Base-by-base conservation (phyloP, 805 yeast genomes). In the Suhomyces prunicola region DNA sequence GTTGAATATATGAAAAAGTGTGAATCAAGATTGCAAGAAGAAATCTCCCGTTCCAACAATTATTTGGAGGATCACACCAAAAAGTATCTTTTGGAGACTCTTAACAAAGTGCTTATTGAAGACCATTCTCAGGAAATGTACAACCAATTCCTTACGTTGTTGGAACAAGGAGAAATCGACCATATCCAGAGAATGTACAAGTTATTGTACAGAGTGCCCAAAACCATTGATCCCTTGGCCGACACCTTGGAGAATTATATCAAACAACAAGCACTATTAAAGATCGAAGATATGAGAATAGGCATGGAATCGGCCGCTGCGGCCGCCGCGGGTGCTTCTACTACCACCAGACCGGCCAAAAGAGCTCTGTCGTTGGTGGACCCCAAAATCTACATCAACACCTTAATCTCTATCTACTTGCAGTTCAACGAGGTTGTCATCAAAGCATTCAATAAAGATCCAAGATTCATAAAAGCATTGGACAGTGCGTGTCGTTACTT, bases 1-100 rank as follows among this genome's bases (percentile, higher is more conserved):
- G 93, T 92, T 23, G 96, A 90, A 63, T 94, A 94, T 72, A 85
- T 94, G 82, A 83, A 81, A 55, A 89, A 87, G 67, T 96, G 97
- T 40, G 91, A 88, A 60, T 79, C 81, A 50, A 80, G 97, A 56
- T 81, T 96, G 48, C 81, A 81, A 39, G 97, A 91, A 66, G 99
- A 94, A 71, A 83, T 87, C 56, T 80, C 85, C 46, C 80, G 94
- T 42, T 85, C 93, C 56, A 85, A 84, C 52, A 80, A 86, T 66
- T 87, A 88, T 63, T 80, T 94, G 69, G 96, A 93, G 69, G 91
- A 87, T 45, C 91, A 89, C 66, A 88, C 97, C 5, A 87, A 87
- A 66, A 82, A 85, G 59, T 84, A 86, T 46, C 78, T 94, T 54
- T 82, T 90, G 60, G 90, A 86, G 53, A 82, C 87, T 10, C 79